Conservation (phyloP, 2,329 filamentous ascomycete species). For the Colletotrichum sp. region DNA sequence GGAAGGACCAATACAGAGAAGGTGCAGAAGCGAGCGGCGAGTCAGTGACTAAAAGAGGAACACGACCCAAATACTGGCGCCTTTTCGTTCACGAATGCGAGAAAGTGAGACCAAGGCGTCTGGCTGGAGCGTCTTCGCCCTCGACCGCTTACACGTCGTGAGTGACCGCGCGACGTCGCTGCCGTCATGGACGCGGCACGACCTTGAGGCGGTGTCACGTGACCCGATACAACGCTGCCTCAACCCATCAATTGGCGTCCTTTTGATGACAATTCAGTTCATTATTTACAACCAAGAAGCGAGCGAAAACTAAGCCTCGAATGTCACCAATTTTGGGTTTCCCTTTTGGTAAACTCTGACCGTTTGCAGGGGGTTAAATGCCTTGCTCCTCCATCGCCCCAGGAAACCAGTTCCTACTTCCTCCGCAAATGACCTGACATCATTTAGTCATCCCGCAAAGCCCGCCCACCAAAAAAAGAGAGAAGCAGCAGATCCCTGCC, state of each 20-base stretch:
- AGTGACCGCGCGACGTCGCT: not conserved
- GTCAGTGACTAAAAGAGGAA: not conserved
- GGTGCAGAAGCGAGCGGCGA: not conserved
- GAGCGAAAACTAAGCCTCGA: not conserved
- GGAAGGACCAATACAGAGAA: not conserved
- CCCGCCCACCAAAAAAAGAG: slow-evolving; percentile 3
- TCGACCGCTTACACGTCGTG: not conserved
- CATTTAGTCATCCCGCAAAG: slow-evolving; percentile 15
- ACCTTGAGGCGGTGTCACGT: slow-evolving; percentile 7
- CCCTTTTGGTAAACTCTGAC: not conserved
- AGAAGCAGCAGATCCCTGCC: not conserved
- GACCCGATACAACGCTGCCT: not conserved
- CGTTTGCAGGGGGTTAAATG: not conserved
- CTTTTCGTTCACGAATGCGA: not conserved
- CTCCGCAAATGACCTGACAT: slow-evolving; percentile 17
- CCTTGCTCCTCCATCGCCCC: not conserved
- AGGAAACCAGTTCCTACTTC: not conserved
- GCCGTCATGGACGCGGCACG: not conserved
- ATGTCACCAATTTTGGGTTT: not conserved
- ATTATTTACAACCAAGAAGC: not conserved
- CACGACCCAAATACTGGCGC: not conserved
- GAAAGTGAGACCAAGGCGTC: no score
- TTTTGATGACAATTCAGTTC: fast-evolving
- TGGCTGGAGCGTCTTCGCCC: not conserved
- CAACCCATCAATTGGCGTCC: not conserved